phyloP scores from a whole-genome alignment of 2,329 filamentous ascomycete genomes.

The Dothiorella sarmentorum region DNA sequence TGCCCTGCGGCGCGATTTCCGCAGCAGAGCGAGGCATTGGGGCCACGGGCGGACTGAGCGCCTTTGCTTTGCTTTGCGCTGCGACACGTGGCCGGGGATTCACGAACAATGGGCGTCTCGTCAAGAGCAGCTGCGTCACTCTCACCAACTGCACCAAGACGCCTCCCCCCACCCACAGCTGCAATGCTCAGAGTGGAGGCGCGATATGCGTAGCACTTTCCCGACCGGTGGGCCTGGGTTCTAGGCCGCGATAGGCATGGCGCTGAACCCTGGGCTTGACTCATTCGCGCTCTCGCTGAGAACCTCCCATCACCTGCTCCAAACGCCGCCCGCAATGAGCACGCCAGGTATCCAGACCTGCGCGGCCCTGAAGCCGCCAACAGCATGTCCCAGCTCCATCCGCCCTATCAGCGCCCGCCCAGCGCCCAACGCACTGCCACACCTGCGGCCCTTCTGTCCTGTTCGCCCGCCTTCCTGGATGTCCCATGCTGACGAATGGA shows the following conservation, averaged over 20 bases:
- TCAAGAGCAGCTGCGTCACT: slow-evolving; percentile 9
- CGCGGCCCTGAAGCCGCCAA: slow-evolving; percentile 5
- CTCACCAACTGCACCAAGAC: too few relatives aligned
- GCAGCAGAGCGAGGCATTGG: slow-evolving; percentile 13
- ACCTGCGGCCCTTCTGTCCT: slow-evolving; percentile 11
- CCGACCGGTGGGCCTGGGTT: not conserved
- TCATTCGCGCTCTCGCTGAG: not conserved
- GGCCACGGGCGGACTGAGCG: not conserved
- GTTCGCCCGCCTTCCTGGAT: slow-evolving; percentile 14
- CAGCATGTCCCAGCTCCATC: slow-evolving; percentile 4
- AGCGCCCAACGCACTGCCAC: slow-evolving; percentile 14
- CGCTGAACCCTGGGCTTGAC: slow-evolving; percentile 14
- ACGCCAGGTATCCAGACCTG: slow-evolving; percentile 14
- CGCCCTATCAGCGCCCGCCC: slow-evolving; percentile 8
- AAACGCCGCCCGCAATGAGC: slow-evolving; percentile 12
- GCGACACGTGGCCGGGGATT: slow-evolving; percentile 10
- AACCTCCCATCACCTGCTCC: slow-evolving; percentile 14
- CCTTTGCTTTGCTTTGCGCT: slow-evolving; percentile 5
- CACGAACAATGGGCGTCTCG: slow-evolving; percentile 14
- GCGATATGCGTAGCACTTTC: slow-evolving; percentile 9
- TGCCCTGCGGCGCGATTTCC: slow-evolving; percentile 11
- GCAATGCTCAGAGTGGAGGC: not conserved
- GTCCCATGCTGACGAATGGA: slow-evolving; percentile 12
- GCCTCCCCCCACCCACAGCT: not conserved
- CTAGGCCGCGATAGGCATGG: slow-evolving; percentile 9